These are phyloP conservation scores for Gynandropsis gynandra DNA, from an alignment of 345 rosid genomes.

Conservation along the genomic window DNA sequence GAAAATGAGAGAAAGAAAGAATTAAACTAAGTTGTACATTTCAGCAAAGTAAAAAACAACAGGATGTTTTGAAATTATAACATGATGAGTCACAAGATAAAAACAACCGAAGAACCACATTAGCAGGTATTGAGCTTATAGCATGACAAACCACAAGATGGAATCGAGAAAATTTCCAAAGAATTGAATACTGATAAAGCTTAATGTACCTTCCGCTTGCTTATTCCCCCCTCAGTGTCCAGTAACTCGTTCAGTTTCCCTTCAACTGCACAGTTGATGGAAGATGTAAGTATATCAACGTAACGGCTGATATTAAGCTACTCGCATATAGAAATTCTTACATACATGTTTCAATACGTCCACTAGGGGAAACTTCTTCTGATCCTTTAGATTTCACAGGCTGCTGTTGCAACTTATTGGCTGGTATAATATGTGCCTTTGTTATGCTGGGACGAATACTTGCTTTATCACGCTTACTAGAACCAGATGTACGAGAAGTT, in stretches of 20 bases:
- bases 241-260: conserved; percentile 93
- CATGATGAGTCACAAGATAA: conserved; percentile 1
- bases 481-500: conserved; percentile 43
- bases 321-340: conserved; percentile 2
- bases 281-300: conserved; percentile 7
- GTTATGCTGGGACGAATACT: conserved; percentile 31
- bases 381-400: conserved; percentile 50
- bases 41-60: conserved; percentile 15
- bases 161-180: conserved; percentile 1
- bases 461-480: conserved; percentile 53
- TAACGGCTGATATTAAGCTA: conserved; percentile 2
- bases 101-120: conserved; percentile 4
- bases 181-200: conserved; percentile 1
- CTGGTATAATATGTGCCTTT: conserved; percentile 42
- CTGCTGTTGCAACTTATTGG: conserved; percentile 43
- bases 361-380: conserved; percentile 50
- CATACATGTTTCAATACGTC: conserved; percentile 85
- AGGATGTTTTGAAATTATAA: conserved; percentile 4
- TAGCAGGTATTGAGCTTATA: conserved; percentile 3
- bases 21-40: conserved; percentile 1
- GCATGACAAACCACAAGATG: conserved; percentile 5
- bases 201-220: conserved; percentile 64
- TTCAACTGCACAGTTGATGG: conserved; percentile 53
- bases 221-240: conserved; percentile 87
- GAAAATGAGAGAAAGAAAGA: neutral